Evolutionary conservation across 805 yeast genomes (phyloP).

Genomic region (Starmerella apicola): DNA sequence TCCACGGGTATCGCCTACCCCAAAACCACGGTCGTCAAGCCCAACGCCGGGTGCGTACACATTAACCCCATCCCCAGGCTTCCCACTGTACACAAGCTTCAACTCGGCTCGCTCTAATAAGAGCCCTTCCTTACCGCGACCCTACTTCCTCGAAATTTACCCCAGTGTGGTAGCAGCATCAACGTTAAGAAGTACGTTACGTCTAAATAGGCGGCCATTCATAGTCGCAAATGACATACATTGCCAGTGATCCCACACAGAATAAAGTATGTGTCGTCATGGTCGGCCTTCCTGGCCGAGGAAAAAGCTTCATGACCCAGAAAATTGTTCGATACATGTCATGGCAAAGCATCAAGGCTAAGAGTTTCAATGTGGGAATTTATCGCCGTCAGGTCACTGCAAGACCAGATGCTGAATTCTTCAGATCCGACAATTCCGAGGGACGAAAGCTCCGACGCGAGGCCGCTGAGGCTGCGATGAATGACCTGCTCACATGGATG

Average conservation of each 20-base stretch:
- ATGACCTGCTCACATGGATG: slow-evolving; percentile 82
- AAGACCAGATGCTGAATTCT: slow-evolving; percentile 65
- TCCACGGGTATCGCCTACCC: no score
- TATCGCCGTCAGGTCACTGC: slow-evolving; percentile 56
- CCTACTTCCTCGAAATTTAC: no score
- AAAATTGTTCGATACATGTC: slow-evolving; percentile 83
- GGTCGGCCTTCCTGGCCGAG: slow-evolving; percentile 48
- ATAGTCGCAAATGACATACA: slow-evolving; percentile 17
- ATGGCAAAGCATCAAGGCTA: slow-evolving; percentile 81
- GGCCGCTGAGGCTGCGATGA: slow-evolving; percentile 60
- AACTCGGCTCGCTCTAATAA: no score
- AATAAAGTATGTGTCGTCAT: slow-evolving; percentile 22
- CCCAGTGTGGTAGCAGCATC: no score
- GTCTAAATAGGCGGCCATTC: no score
- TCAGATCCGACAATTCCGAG: slow-evolving; percentile 51
- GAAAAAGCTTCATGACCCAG: slow-evolving; percentile 88
- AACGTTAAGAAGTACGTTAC: no score
- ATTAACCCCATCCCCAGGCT: no score
- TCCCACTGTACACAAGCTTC: no score
- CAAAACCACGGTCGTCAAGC: no score
- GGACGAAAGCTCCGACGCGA: slow-evolving; percentile 51
- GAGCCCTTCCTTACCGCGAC: no score
- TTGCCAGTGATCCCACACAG: slow-evolving; percentile 20
- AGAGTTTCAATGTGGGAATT: slow-evolving; percentile 78
- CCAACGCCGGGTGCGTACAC: no score